Base-by-base conservation (phyloP, 306 rosid species). In the Prunus campanulata region DNA sequence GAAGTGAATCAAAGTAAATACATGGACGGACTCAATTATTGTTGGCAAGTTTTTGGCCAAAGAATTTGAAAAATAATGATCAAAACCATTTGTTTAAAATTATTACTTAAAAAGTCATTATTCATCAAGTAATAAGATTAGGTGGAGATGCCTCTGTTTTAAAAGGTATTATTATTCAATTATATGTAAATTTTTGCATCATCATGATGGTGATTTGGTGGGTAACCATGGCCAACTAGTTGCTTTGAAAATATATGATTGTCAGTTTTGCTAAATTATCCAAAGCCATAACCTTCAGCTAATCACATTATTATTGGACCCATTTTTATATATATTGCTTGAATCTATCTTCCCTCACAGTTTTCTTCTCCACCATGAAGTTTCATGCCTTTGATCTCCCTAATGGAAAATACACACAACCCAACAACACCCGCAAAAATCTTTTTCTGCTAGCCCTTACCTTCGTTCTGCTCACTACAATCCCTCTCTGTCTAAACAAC, bases 301-400 rank as follows among this genome's bases (percentile, higher is more conserved):
- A 68, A 42, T 25, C 16, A 44, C 77, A 60, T 52, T 6, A 60
- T 52, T 46, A 68, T 27, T 35, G 42, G 65, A 69, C 24, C 61
- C 15, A 59, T 54, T 47, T 59, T 68, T 46, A 82, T 60, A 70
- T 49, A 14, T 44, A 14, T 59, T 47, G 25, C 52, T 32, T 60
- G 49, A 48, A 35, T 62, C 47, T 71, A 16, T 72, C 67, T 74
- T 71, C 75, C 72, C 54, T 76, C 85, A 82, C 61, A 76, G 60
- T 5, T 30, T 27, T 39, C 44, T 39, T 39, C 44, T 56, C 68
- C 81, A 83, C 72, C 67, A 88, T 87, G 96, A 91, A 87, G 86
- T 64, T 69, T 73, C 72, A 77, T 15, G 44, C 65, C 78, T 64
- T 65, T 54, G 90, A 85, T 51, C 16, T 80, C 69, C 78, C 74